Conservation (phyloP, 768 basidiomycete genomes). For the Daedaleopsis sinensis region DNA sequence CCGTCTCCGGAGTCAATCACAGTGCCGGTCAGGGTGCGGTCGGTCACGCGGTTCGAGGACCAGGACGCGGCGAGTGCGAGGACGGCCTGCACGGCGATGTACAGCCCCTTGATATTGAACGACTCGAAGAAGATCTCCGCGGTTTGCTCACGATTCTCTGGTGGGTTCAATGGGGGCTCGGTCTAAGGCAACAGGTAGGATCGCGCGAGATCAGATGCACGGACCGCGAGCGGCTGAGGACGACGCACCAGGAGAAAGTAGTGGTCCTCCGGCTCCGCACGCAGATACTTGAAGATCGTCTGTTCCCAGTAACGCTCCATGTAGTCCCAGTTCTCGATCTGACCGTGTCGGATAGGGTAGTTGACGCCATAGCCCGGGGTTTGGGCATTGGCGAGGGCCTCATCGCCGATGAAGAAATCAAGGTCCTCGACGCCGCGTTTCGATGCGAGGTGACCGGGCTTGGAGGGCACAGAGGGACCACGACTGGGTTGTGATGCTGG, state of each 20-base stretch:
- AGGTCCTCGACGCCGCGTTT: slow-evolving; percentile 98
- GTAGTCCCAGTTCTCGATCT: slow-evolving; percentile 98
- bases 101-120: slow-evolving; percentile 98
- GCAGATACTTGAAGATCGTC: slow-evolving; percentile 98
- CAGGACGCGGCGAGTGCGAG: slow-evolving; percentile 97
- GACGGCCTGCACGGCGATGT: slow-evolving; percentile 98
- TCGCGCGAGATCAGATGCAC: slow-evolving; percentile 5
- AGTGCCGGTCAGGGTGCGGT: slow-evolving; percentile 93
- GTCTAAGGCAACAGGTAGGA: slow-evolving; percentile 56
- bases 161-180: slow-evolving; percentile 97
- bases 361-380: slow-evolving; percentile 92
- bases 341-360: slow-evolving; percentile 96
- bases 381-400: slow-evolving; percentile 94
- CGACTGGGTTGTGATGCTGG: slow-evolving; percentile 60
- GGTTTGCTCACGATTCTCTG: slow-evolving; percentile 98
- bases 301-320: slow-evolving; percentile 99
- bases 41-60: slow-evolving; percentile 87
- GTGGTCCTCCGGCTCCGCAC: slow-evolving; percentile 98
- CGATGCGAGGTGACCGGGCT: slow-evolving; percentile 90
- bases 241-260: slow-evolving; percentile 89
- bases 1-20: slow-evolving; percentile 99
- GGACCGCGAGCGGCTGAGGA: background rate
- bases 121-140: slow-evolving; percentile 99
- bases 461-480: slow-evolving; percentile 78
- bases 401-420: slow-evolving; percentile 99